Evolutionary conservation across 2,329 filamentous ascomycete species (phyloP), one percentile per base, ranked within the genome.

Genomic region (Xylaria sp.): DNA sequence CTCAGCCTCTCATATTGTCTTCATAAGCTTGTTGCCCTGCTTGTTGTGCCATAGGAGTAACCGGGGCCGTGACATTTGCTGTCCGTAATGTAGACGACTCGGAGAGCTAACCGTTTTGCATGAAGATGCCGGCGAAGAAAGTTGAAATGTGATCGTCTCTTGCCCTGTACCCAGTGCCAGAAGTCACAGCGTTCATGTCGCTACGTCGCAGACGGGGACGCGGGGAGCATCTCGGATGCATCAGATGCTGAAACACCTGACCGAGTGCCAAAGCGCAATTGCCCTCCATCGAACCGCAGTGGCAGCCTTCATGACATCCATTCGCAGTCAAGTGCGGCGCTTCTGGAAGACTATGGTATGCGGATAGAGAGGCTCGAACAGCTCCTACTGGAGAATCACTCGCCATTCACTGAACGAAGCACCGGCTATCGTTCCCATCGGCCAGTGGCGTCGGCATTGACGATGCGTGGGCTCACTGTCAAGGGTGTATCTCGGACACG

Each of bases 111-210:
- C 48, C 3, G 20, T 34, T n/a, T 23, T 8, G 32, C 44, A 88
- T 10, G 18, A 70, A 73, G 72, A 68, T 77, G 76, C 68, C 75
- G 76, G 18, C 73, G 87, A 73, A 82, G 87, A 64, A 88, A 88
- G 76, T 83, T 87, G 73, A 89, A 88, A 76, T 89, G 87, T 77
- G 86, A 89, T 76, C 83, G 87, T 54, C 80, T 83, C n/a, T 81
- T 82, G 52, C 86, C 86, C 3, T 89, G 87, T 73, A 85, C 85
- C 6, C 87, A 89, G 75, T 89, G 87, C 75, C 85, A 86, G 60
- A 88, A 87, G 76, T 86, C 86, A n/a, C 84, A 82, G 71, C 85
- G 86, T 44, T 74, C 78, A 48, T 89, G 87, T 79, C 85, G 81
- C 72, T 89, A 88, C 72, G 81, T 85, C 28, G 81, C 84, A 23